Evolutionary conservation across 2,329 filamentous ascomycete genomes (phyloP).

Genomic region (Clarireedia hainanense): DNA sequence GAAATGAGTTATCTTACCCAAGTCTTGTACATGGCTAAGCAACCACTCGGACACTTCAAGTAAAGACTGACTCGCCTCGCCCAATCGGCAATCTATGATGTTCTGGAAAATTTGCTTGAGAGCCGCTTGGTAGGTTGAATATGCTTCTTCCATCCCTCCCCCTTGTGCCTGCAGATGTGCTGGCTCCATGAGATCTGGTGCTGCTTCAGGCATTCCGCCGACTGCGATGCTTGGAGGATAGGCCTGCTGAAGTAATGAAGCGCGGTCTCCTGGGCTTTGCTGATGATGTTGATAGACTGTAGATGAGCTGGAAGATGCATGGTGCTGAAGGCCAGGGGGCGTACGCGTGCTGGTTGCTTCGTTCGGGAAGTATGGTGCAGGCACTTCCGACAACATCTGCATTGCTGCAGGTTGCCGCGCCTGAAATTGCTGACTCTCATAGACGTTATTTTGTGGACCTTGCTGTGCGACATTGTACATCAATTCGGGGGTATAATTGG

Average conservation of each 20-base stretch:
- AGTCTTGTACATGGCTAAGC: constrained; percentile 53
- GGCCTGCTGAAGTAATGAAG: constrained; percentile 45
- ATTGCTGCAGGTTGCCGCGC: constrained; percentile 68
- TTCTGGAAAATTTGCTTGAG: constrained; percentile 55
- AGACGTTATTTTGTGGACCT: constrained; percentile 54
- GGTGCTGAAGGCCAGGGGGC: constrained; percentile 44
- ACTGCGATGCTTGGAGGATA: constrained; percentile 43
- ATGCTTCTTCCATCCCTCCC: constrained; percentile 57
- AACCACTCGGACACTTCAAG: constrained; percentile 60
- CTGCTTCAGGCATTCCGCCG: constrained; percentile 38
- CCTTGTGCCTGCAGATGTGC: constrained; percentile 48
- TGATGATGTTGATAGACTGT: constrained; percentile 50
- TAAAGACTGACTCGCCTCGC: constrained; percentile 50
- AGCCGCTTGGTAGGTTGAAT: constrained; percentile 55
- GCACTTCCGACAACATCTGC: constrained; percentile 66
- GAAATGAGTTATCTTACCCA: constrained; percentile 47
- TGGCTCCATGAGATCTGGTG: constrained; percentile 43
- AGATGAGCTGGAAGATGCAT: constrained; percentile 44
- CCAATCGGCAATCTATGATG: constrained; percentile 50
- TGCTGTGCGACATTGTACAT: constrained; percentile 72
- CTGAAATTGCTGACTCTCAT: constrained; percentile 72
- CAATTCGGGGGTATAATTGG: constrained; percentile 56
- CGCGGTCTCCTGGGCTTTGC: constrained; percentile 46
- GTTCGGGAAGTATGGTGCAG: constrained; percentile 68
- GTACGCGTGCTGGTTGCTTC: constrained; percentile 56